phyloP scores from a whole-genome alignment of 2,329 filamentous ascomycete species.

The Xenosphaeropsis pyriputrescens region DNA sequence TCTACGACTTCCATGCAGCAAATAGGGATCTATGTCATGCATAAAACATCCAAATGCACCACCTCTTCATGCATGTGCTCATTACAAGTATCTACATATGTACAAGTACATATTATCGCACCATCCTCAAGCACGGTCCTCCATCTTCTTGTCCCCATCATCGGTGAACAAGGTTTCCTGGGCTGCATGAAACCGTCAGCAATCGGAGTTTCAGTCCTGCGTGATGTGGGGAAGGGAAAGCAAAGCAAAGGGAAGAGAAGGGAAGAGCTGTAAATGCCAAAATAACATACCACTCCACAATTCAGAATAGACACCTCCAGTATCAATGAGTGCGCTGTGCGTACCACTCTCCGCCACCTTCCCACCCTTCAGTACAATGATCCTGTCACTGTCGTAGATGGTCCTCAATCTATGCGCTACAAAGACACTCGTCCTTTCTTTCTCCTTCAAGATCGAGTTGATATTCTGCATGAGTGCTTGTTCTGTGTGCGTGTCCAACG shows the following conservation, averaged over 20 bases:
- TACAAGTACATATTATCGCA: too few relatives aligned
- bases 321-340: slow-evolving; percentile 70
- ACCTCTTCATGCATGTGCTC: too few relatives aligned
- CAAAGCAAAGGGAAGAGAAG: slow-evolving; percentile 1
- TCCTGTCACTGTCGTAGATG: slow-evolving; percentile 85
- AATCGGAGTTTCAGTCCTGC: background rate
- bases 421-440: slow-evolving; percentile 81
- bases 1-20: too few relatives aligned
- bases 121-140: background rate
- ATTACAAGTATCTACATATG: too few relatives aligned
- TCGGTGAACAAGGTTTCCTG: slow-evolving; percentile 45
- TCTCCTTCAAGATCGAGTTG: slow-evolving; percentile 81
- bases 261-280: background rate
- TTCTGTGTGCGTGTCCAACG: slow-evolving; percentile 86
- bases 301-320: slow-evolving; percentile 69
- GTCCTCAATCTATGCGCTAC: slow-evolving; percentile 86
- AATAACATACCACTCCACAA: slow-evolving; percentile 67
- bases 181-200: slow-evolving; percentile 21
- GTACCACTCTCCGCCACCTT: slow-evolving; percentile 80
- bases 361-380: slow-evolving; percentile 79
- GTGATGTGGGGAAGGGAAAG: slow-evolving; percentile 5
- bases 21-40: too few relatives aligned
- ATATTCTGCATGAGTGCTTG: slow-evolving; percentile 84
- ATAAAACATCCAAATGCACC: too few relatives aligned
- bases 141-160: slow-evolving; percentile 23